These are phyloP conservation scores for Macrophomina phaseolina DNA, from an alignment of 2,329 filamentous ascomycete species.

Conservation along the genomic window DNA sequence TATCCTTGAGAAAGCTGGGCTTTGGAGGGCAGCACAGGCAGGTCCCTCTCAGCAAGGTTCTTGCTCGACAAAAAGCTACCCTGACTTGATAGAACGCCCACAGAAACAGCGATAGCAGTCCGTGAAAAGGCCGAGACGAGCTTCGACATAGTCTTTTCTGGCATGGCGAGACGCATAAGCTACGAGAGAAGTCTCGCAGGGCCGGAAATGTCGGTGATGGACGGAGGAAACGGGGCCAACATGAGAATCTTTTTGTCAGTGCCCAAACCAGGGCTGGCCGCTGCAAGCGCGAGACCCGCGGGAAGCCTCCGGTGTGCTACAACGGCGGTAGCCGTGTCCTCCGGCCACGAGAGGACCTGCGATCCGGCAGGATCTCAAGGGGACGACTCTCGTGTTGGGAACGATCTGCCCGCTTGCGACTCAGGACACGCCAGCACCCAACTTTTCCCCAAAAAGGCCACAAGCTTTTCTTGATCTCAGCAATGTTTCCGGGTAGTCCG, in stretches of 20 bases:
- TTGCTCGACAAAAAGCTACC: background rate
- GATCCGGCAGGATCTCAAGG: background rate
- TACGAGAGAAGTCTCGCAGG: background rate
- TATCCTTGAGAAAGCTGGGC: background rate
- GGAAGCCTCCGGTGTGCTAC: background rate
- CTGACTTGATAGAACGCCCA: background rate
- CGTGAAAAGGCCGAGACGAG: background rate
- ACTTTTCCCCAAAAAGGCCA: background rate
- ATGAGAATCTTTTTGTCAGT: background rate
- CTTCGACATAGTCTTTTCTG: background rate
- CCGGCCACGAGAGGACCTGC: background rate
- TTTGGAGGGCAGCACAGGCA: background rate
- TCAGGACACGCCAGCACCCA: constrained; percentile 4
- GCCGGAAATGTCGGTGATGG: background rate
- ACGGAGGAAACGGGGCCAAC: background rate
- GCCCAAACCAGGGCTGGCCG: background rate
- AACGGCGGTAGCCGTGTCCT: background rate
- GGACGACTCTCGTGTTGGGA: constrained; percentile 6
- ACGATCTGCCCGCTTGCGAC: constrained; percentile 22
- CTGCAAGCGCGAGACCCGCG: constrained; percentile 1
- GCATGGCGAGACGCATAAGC: background rate
- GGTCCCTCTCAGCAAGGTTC: background rate
- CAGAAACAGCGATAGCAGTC: background rate
- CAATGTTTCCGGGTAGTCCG: constrained; percentile 15
- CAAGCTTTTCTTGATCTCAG: constrained; percentile 12